A percentile compares a stretch with the other conserved stretches of the same genome.
Evolutionary conservation across 208 protist species (phyloP).

Genomic region (Blechomonas ayalai): DNA sequence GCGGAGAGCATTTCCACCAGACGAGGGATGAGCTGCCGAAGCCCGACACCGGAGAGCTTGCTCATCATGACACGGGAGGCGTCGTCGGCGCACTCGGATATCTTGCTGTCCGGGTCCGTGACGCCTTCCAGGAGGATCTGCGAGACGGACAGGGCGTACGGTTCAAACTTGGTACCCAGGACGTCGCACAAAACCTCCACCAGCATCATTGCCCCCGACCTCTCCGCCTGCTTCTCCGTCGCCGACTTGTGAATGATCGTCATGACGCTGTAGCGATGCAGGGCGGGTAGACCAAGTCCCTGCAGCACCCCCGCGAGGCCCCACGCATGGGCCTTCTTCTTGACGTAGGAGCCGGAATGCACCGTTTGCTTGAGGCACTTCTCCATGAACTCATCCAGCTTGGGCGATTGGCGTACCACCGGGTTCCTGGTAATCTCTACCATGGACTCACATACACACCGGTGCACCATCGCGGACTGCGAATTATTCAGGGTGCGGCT

Average conservation of each 20-base stretch:
- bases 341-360: conserved; percentile 82
- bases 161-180: conserved; percentile 71
- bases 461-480: conserved; percentile 82
- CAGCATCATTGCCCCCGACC: conserved; percentile 79
- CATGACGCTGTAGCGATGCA: conserved; percentile 73
- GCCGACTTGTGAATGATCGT: conserved; percentile 47
- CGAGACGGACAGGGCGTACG: conserved; percentile 76
- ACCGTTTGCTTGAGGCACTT: conserved; percentile 87
- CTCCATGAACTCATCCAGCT: conserved; percentile 84
- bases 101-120: conserved; percentile 74
- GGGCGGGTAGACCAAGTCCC: conserved; percentile 64
- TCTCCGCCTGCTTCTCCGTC: conserved; percentile 67
- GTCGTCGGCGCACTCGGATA: conserved; percentile 86
- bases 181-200: conserved; percentile 80
- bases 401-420: conserved; percentile 46
- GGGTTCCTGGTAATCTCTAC: conserved; percentile 78
- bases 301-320: conserved; percentile 79
- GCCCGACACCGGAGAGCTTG: conserved; percentile 70
- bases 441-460: conserved; percentile 83
- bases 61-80: conserved; percentile 75
- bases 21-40: conserved; percentile 82
- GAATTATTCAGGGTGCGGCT: conserved; percentile 86
- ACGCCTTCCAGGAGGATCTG: conserved; percentile 69
- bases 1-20: conserved; percentile 65
- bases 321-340: conserved; percentile 90